Percentiles rank a stretch among this genome's conserved stretches.
Evolutionary conservation across 495 filamentous ascomycete species (phyloP).

Genomic region (Hypoxylon cercidicola): DNA sequence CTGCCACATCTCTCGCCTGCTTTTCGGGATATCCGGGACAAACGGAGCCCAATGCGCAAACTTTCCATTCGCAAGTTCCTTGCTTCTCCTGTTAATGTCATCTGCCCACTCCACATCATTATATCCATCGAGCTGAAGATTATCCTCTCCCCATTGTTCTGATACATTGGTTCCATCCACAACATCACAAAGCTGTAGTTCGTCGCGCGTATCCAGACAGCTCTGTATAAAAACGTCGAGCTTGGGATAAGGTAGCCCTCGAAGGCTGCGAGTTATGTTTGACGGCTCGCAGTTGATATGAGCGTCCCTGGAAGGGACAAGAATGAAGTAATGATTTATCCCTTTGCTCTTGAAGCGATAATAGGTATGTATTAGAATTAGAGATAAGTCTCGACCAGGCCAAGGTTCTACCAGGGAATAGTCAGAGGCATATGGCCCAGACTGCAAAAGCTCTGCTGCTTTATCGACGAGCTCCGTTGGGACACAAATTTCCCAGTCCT

Average conservation of each 20-base stretch:
- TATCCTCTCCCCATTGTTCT: slow-evolving; percentile 49
- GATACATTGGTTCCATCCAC: slow-evolving; percentile 53
- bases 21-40: background rate
- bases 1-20: slow-evolving; percentile 3
- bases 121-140: slow-evolving; percentile 49
- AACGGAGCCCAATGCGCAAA: too few relatives aligned
- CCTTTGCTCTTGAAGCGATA: slow-evolving; percentile 49
- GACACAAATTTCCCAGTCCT: too few relatives aligned
- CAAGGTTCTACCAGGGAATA: too few relatives aligned
- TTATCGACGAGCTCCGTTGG: too few relatives aligned
- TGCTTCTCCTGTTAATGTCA: slow-evolving; percentile 15
- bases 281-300: slow-evolving; percentile 47
- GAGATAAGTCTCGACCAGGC: slow-evolving; percentile 16
- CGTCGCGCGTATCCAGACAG: slow-evolving; percentile 49
- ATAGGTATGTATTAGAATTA: slow-evolving; percentile 49
- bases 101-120: slow-evolving; percentile 49
- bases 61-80: slow-evolving; percentile 1
- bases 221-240: slow-evolving; percentile 50
- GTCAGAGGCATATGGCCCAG: too few relatives aligned
- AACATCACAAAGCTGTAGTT: slow-evolving; percentile 49
- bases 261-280: slow-evolving; percentile 47
- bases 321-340: slow-evolving; percentile 44
- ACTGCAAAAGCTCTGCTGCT: too few relatives aligned
- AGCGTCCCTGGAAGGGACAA: slow-evolving; percentile 47
- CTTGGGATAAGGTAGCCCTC: slow-evolving; percentile 51